These are phyloP conservation scores for Clitopilus passeckerianus DNA, from an alignment of 768 basidiomycete species.

Conservation along the genomic window DNA sequence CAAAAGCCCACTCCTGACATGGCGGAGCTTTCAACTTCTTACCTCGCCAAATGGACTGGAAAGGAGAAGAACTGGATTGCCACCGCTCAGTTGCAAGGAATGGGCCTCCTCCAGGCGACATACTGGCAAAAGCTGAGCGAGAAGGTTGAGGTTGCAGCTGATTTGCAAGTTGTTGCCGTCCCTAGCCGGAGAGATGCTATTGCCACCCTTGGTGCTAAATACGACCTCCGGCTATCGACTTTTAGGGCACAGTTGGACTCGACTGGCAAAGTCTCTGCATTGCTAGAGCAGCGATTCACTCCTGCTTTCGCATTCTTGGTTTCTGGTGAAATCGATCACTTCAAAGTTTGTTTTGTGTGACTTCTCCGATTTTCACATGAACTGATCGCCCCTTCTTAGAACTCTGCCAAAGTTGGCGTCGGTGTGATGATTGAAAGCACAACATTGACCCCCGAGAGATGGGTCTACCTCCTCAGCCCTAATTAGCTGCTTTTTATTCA, in stretches of 20 bases:
- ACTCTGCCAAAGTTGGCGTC: slow-evolving; percentile 89
- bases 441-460: slow-evolving; percentile 80
- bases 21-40: slow-evolving; percentile 68
- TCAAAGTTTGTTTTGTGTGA: slow-evolving; percentile 59
- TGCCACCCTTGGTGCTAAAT: slow-evolving; percentile 93
- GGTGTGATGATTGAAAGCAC: slow-evolving; percentile 97
- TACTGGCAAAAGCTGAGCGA: slow-evolving; percentile 97
- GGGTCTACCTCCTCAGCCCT: slow-evolving; percentile 54
- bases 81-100: slow-evolving; percentile 82
- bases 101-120: slow-evolving; percentile 82
- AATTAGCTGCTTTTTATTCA: slow-evolving; percentile 16
- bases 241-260: slow-evolving; percentile 96
- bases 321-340: slow-evolving; percentile 97
- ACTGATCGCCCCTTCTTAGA: slow-evolving; percentile 38
- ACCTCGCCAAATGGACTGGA: slow-evolving; percentile 76
- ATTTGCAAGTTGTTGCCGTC: slow-evolving; percentile 77
- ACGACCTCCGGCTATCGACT: slow-evolving; percentile 89
- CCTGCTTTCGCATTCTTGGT: slow-evolving; percentile 94
- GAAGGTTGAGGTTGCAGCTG: slow-evolving; percentile 96
- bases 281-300: slow-evolving; percentile 94
- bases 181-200: slow-evolving; percentile 84
- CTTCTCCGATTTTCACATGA: slow-evolving; percentile 2
- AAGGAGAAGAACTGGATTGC: slow-evolving; percentile 82
- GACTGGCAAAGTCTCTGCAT: slow-evolving; percentile 89
- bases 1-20: slow-evolving; percentile 74